These are phyloP conservation scores for Clonostachys rhizophaga DNA, from an alignment of 2,329 filamentous ascomycete species.

Conservation along the genomic window DNA sequence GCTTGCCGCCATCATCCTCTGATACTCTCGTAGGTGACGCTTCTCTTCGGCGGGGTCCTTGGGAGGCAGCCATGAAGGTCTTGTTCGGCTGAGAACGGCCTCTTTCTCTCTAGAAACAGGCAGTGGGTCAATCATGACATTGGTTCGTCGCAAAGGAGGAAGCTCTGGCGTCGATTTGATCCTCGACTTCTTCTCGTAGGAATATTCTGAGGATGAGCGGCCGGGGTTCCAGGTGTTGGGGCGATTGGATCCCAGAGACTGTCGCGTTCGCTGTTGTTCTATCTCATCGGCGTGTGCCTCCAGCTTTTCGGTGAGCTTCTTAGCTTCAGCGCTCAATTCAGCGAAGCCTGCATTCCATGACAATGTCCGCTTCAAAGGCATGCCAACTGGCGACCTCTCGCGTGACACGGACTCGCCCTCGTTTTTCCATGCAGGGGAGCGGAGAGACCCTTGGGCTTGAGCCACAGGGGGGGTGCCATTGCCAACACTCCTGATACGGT, in stretches of 20 bases:
- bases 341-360: slow-evolving; percentile 71
- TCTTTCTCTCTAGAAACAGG: slow-evolving; percentile 85
- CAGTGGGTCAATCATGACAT: slow-evolving; percentile 80
- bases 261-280: slow-evolving; percentile 27
- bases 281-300: slow-evolving; percentile 70
- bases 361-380: slow-evolving; percentile 53
- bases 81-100: slow-evolving; percentile 73
- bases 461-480: slow-evolving; percentile 60
- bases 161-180: slow-evolving; percentile 64
- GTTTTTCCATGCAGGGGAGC: slow-evolving; percentile 50
- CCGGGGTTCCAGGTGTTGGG: slow-evolving; percentile 34
- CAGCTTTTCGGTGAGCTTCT: slow-evolving; percentile 72
- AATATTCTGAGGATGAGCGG: slow-evolving; percentile 20
- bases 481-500: slow-evolving; percentile 50
- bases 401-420: slow-evolving; percentile 22
- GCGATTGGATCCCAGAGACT: slow-evolving; percentile 15
- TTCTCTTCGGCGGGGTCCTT: slow-evolving; percentile 89
- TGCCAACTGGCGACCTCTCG: slow-evolving; percentile 27
- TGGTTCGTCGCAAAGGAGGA: slow-evolving; percentile 65
- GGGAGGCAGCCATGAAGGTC: slow-evolving; percentile 80
- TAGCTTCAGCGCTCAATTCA: slow-evolving; percentile 68
- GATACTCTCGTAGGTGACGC: slow-evolving; percentile 80
- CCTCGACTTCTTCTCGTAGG: slow-evolving; percentile 41
- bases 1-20: slow-evolving; percentile 72
- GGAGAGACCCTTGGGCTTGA: slow-evolving; percentile 53